Conservation (phyloP, 768 basidiomycete genomes). For the Nevesoporus exiguus region DNA sequence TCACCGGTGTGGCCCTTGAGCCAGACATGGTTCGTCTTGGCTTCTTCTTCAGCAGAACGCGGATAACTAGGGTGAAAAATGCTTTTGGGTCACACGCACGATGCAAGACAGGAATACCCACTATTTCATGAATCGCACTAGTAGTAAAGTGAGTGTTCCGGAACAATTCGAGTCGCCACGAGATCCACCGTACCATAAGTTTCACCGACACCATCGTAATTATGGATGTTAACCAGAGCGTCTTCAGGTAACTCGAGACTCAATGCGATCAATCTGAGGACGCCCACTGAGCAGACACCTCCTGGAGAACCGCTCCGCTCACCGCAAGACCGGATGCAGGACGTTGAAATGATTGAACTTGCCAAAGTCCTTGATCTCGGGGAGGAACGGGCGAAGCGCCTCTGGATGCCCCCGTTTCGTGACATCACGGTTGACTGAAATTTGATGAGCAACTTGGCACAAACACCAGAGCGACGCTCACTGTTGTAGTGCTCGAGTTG, state of each 20-base stretch:
- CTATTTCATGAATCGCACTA: slow-evolving; percentile 70
- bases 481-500: slow-evolving; percentile 64
- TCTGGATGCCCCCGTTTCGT: slow-evolving; percentile 47
- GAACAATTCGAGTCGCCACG: neutral
- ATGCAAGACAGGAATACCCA: slow-evolving; percentile 24
- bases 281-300: neutral
- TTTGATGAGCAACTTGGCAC: neutral
- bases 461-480: slow-evolving; percentile 25
- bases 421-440: slow-evolving; percentile 49
- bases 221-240: slow-evolving; percentile 45
- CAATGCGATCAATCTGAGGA: slow-evolving; percentile 40
- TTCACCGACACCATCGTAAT: slow-evolving; percentile 40
- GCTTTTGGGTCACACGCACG: neutral
- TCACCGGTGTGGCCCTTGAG: slow-evolving; percentile 58
- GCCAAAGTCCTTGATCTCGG: slow-evolving; percentile 50
- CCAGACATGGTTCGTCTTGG: slow-evolving; percentile 53
- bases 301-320: neutral
- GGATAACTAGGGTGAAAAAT: slow-evolving; percentile 40
- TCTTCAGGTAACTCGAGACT: slow-evolving; percentile 57
- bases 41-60: slow-evolving; percentile 46
- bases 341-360: slow-evolving; percentile 51
- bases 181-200: slow-evolving; percentile 35
- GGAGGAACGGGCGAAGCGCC: slow-evolving; percentile 46
- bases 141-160: neutral
- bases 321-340: slow-evolving; percentile 48